Evolutionary conservation across 179 eudicot species (phyloP).

Genomic region (Drosera spatulata): DNA sequence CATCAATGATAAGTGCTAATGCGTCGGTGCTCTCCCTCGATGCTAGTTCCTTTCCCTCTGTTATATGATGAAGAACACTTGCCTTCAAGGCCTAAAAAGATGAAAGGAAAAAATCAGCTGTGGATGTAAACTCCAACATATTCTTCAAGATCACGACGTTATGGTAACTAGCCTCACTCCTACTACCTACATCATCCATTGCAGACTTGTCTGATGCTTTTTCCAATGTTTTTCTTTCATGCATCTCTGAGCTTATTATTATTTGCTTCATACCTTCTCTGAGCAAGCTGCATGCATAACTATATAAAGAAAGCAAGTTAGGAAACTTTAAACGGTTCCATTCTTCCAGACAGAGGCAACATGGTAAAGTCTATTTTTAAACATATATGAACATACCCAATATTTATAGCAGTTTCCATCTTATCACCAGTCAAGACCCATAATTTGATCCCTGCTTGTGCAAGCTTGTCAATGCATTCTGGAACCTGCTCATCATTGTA

Average conservation of each 20-base stretch:
- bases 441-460: slow-evolving; percentile 60
- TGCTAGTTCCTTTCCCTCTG: too few species aligned
- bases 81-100: too few species aligned
- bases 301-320: slow-evolving; percentile 8
- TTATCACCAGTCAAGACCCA: slow-evolving; percentile 97
- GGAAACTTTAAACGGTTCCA: too few species aligned
- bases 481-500: slow-evolving; percentile 40
- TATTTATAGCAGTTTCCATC: slow-evolving; percentile 89
- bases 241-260: slow-evolving; percentile 54
- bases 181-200: too few species aligned
- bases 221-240: slow-evolving; percentile 49
- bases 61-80: too few species aligned
- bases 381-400: slow-evolving; percentile 39
- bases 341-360: too few species aligned
- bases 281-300: slow-evolving; percentile 84
- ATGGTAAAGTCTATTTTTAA: too few species aligned
- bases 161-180: too few species aligned
- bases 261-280: slow-evolving; percentile 79
- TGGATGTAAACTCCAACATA: too few species aligned
- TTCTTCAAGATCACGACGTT: too few species aligned
- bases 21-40: slow-evolving; percentile 19
- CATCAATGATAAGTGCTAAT: slow-evolving; percentile 56
- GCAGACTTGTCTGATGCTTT: slow-evolving; percentile 32
- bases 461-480: slow-evolving; percentile 79
- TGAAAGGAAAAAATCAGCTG: too few species aligned